phyloP scores from a whole-genome alignment of 2,329 filamentous ascomycete genomes.

The Diaporthe caulivora region DNA sequence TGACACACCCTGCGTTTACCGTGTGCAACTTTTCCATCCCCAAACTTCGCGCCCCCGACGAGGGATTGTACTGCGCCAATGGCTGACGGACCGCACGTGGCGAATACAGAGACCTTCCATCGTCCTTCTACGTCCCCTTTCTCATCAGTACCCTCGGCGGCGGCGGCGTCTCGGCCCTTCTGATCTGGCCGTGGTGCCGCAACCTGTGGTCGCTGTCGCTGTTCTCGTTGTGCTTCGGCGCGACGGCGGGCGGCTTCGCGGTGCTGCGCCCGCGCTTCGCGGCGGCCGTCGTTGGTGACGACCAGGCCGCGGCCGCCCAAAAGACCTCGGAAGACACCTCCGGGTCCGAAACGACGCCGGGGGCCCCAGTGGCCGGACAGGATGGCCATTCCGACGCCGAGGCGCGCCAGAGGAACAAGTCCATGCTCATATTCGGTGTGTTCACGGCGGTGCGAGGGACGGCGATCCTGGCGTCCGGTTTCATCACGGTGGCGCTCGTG shows the following conservation, averaged over 20 bases:
- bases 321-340: background rate
- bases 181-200: slow-evolving; percentile 10
- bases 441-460: slow-evolving; percentile 1
- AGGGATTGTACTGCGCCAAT: background rate
- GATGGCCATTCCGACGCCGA: background rate
- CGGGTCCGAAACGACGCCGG: background rate
- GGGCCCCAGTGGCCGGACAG: background rate
- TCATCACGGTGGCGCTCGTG: slow-evolving; percentile 14
- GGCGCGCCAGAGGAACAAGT: slow-evolving; percentile 11
- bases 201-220: slow-evolving; percentile 5
- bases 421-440: slow-evolving; percentile 4
- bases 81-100: background rate
- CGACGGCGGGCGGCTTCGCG: slow-evolving; percentile 2
- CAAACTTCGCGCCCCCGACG: background rate
- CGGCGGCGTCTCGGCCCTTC: background rate
- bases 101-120: slow-evolving; percentile 6
- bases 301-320: background rate
- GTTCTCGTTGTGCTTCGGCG: slow-evolving; percentile 6
- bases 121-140: slow-evolving; percentile 10
- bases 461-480: slow-evolving; percentile 1
- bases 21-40: background rate
- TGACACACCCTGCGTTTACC: background rate
- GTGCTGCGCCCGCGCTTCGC: slow-evolving; percentile 1
- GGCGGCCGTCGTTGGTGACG: background rate
- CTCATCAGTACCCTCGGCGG: slow-evolving; percentile 12